Evolutionary conservation across 2,329 filamentous ascomycete genomes (phyloP).

Genomic region (Pezicula neosporulosa): DNA sequence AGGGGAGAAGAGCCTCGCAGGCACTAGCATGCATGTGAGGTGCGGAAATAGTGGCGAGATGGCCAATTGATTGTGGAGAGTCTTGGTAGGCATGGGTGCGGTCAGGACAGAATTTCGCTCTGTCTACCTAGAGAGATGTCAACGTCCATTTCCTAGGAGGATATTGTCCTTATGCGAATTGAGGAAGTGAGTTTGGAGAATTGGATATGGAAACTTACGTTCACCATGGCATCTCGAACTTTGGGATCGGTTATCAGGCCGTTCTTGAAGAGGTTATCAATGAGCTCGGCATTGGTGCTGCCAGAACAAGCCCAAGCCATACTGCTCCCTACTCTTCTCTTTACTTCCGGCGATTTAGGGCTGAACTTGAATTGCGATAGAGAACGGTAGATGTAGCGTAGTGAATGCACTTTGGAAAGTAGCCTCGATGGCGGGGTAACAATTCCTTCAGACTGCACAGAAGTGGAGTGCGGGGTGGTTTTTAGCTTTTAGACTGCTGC

Average conservation of each 20-base stretch:
- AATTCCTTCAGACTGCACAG: too few relatives aligned
- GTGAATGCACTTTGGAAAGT: too few relatives aligned
- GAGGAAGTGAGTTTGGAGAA: too few relatives aligned
- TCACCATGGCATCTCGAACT: slow-evolving; percentile 78
- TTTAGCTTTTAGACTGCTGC: too few relatives aligned
- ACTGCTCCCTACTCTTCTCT: slow-evolving; percentile 16
- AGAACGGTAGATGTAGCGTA: too few relatives aligned
- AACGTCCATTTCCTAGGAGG: not conserved
- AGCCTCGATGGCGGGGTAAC: too few relatives aligned
- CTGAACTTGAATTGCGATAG: too few relatives aligned
- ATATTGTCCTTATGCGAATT: too few relatives aligned
- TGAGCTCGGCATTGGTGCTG: slow-evolving; percentile 66
- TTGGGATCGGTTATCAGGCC: slow-evolving; percentile 68
- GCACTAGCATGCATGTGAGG: slow-evolving; percentile 71
- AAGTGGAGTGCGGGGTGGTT: too few relatives aligned
- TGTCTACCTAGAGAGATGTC: slow-evolving; percentile 64
- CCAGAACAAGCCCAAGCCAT: slow-evolving; percentile 95
- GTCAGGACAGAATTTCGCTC: slow-evolving; percentile 77
- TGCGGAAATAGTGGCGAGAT: slow-evolving; percentile 66
- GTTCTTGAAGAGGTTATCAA: slow-evolving; percentile 72
- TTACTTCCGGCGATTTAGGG: too few relatives aligned
- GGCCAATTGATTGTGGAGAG: slow-evolving; percentile 65
- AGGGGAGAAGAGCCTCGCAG: slow-evolving; percentile 57
- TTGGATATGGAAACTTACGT: slow-evolving; percentile 40
- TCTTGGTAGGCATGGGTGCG: slow-evolving; percentile 68